Conservation (phyloP, 176 grass and related monocot genomes). For the Zea luxurians region DNA sequence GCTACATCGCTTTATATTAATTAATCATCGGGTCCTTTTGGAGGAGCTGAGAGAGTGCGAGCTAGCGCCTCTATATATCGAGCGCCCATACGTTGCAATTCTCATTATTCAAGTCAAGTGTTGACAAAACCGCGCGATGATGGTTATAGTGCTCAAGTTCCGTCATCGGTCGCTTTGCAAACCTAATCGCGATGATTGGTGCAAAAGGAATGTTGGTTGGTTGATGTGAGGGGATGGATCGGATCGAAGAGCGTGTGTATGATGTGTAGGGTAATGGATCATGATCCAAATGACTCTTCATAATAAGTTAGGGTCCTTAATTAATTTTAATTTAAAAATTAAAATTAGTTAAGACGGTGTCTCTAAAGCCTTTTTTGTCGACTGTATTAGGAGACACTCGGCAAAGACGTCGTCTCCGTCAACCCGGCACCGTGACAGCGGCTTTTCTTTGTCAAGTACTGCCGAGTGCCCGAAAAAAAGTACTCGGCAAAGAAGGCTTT, state of each 20-base stretch:
- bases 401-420: too few species aligned
- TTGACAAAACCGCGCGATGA: slow-evolving; percentile 41
- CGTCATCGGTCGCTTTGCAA: slow-evolving; percentile 26
- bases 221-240: background rate
- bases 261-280: too few species aligned
- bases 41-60: background rate
- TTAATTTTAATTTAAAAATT: too few species aligned
- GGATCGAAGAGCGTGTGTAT: background rate
- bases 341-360: too few species aligned
- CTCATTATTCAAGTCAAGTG: slow-evolving; percentile 42
- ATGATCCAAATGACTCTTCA: too few species aligned
- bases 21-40: background rate
- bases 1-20: background rate
- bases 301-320: too few species aligned
- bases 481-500: too few species aligned
- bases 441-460: too few species aligned
- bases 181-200: slow-evolving; percentile 48
- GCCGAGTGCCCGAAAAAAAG: too few species aligned
- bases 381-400: too few species aligned
- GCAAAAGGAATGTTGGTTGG: slow-evolving; percentile 46
- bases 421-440: too few species aligned
- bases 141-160: slow-evolving; percentile 20
- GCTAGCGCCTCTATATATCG: background rate
- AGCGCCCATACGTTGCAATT: background rate
- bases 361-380: too few species aligned